Conservation (phyloP, 768 basidiomycete genomes). For the Lactarius quietus region DNA sequence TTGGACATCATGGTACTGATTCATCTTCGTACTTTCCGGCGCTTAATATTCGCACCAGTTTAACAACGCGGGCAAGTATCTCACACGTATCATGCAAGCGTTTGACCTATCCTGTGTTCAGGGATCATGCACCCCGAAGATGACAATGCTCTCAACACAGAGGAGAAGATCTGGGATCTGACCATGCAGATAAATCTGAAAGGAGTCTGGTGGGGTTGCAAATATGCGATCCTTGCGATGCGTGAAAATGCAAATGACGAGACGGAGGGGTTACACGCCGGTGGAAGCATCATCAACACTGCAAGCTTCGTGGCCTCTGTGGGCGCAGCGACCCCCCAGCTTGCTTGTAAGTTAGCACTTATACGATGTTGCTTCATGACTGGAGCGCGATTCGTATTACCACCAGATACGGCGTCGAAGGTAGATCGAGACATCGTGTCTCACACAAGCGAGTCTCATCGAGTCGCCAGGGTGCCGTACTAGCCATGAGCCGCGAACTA, state of each 20-base stretch:
- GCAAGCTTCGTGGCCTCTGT: constrained; percentile 95
- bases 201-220: constrained; percentile 99
- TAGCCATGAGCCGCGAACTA: constrained; percentile 96
- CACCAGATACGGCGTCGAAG: constrained; percentile 90
- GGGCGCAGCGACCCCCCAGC: constrained; percentile 96
- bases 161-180: constrained; percentile 94
- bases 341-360: constrained; percentile 74
- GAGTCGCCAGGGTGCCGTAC: constrained; percentile 75
- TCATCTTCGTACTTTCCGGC: neutral
- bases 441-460: constrained; percentile 9
- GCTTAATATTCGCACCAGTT: constrained; percentile 50
- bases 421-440: constrained; percentile 34
- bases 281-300: constrained; percentile 96
- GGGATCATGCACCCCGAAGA: constrained; percentile 99
- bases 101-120: constrained; percentile 28
- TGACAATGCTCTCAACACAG: constrained; percentile 93
- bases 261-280: constrained; percentile 70
- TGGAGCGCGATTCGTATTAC: constrained; percentile 8
- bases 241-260: constrained; percentile 83
- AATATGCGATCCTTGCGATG: constrained; percentile 97
- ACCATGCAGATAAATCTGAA: constrained; percentile 95
- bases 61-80: constrained; percentile 76
- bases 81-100: neutral
- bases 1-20: constrained; percentile 85
- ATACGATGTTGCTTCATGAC: neutral